phyloP scores from a whole-genome alignment of 2,329 filamentous ascomycete species.

The Scytalidium lignicola region DNA sequence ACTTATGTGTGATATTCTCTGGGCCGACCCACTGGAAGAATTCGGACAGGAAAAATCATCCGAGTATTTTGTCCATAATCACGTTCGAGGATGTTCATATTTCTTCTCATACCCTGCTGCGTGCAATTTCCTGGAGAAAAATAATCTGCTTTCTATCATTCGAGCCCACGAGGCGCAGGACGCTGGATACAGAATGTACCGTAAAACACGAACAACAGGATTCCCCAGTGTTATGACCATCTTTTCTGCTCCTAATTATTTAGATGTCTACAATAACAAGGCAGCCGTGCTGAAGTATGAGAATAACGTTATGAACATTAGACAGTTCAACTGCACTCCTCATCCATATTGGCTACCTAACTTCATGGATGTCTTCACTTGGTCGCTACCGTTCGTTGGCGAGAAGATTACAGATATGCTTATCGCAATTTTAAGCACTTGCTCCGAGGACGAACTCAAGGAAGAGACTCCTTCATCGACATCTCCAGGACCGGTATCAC shows the following conservation, averaged over 20 bases:
- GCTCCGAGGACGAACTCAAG: constrained; percentile 97
- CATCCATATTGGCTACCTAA: constrained; percentile 99
- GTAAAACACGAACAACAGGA: constrained; percentile 94
- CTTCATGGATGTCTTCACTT: constrained; percentile 99
- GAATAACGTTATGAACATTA: constrained; percentile 99
- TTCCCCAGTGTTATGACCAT: constrained; percentile 99
- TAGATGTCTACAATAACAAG: constrained; percentile 99
- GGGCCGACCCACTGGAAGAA: constrained; percentile 96
- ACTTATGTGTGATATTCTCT: constrained; percentile 98
- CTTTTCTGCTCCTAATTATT: constrained; percentile 97
- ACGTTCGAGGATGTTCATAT: constrained; percentile 96
- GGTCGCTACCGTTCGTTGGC: constrained; percentile 96
- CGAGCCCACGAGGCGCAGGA: constrained; percentile 98
- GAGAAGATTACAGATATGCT: constrained; percentile 99
- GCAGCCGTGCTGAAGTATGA: constrained; percentile 98
- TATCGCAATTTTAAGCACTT: constrained; percentile 95
- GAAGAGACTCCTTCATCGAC: constrained; percentile 73
- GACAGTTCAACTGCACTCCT: constrained; percentile 98
- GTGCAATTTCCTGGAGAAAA: constrained; percentile 97
- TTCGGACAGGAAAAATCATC: constrained; percentile 98
- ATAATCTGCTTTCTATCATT: constrained; percentile 95
- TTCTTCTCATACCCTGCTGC: constrained; percentile 98
- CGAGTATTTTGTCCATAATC: constrained; percentile 97
- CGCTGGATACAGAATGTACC: constrained; percentile 97
- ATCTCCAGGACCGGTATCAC: constrained; percentile 66